These are phyloP conservation scores for Diutina rugosa DNA, from an alignment of 1,139 yeast species.

Conservation along the genomic window DNA sequence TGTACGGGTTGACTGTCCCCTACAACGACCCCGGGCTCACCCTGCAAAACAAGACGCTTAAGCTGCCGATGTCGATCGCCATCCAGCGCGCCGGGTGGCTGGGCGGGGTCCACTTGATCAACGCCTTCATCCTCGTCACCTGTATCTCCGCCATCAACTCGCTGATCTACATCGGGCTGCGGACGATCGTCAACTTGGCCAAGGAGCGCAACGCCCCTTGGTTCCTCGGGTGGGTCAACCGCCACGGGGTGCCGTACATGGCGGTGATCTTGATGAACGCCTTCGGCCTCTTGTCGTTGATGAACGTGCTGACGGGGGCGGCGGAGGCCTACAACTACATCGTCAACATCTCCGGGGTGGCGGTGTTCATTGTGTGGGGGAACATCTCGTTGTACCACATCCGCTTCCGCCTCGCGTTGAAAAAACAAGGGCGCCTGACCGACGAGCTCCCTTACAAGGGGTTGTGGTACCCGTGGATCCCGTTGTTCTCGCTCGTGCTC, in stretches of 20 bases:
- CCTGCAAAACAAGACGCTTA: constrained; percentile 12
- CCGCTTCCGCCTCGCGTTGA: constrained; percentile 40
- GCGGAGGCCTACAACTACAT: constrained; percentile 40
- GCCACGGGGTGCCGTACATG: constrained; percentile 35
- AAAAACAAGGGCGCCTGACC: constrained; percentile 28
- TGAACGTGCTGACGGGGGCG: constrained; percentile 40
- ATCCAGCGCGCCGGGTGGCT: constrained; percentile 34
- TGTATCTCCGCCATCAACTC: constrained; percentile 43
- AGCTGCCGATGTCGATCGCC: constrained; percentile 33
- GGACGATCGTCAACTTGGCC: constrained; percentile 39
- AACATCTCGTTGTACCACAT: constrained; percentile 28
- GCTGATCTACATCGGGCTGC: constrained; percentile 38
- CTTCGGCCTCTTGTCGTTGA: constrained; percentile 37
- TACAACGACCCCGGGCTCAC: constrained; percentile 29
- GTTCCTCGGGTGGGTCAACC: constrained; percentile 27
- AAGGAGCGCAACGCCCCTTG: constrained; percentile 37
- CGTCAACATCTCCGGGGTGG: constrained; percentile 42
- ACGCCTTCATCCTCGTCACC: constrained; percentile 37
- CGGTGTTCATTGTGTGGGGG: constrained; percentile 44
- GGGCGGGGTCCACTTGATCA: constrained; percentile 36
- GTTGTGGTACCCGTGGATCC: constrained; percentile 38
- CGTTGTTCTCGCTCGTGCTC: constrained; percentile 35
- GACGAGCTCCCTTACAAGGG: constrained; percentile 44
- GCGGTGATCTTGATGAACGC: constrained; percentile 35
- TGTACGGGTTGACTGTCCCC: constrained; percentile 44